Evolutionary conservation across 306 rosid species (phyloP), one percentile per base, ranked within the genome.

Genomic region (Datisca glomerata): DNA sequence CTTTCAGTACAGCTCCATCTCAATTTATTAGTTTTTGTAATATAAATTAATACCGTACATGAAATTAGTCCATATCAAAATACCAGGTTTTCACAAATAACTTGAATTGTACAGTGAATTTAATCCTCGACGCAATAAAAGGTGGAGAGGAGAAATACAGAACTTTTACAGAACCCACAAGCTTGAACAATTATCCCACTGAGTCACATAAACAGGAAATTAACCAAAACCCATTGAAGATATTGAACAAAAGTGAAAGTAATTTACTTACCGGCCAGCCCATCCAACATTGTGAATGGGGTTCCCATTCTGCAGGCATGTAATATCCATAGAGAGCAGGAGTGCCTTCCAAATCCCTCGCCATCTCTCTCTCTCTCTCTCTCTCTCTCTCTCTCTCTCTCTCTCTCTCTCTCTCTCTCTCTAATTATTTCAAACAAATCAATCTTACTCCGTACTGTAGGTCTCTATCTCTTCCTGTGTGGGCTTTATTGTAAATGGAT

Each of bases 221-320:
- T 43, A 12, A 21, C 4, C n/a, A 23, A 10, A 46, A 23, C n/a
- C 42, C n/a, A 19, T 22, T 18, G 10, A 20, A 50, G n/a, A n/a
- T n/a, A n/a, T n/a, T n/a, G 8, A 10, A 10, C 4, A 38, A 13
- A 5, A 38, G 4, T 4, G 7, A 5, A 21, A 41, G 18, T 9
- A 16, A 13, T 20, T 12, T 8, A 64, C 94, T 73, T 49, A 87
- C 94, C n/a, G 95, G 98, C 98, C 98, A 84, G 48, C 93, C 98
- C 32, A 89, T 63, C 98, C 98, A 89, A 51, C 86, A 72, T 32
- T 68, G 81, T 2, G 93, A 39, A 38, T 89, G 95, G 21, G 65
- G 66, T 64, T 75, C 98, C 79, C 83, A 80, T 64, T 89, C 98
- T 0, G 95, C 93, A 5, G 98, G 98, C 98, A 89, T 84, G 52